Conservation (phyloP, 352 stramenopile genomes). For the Sclerospora graminicola region DNA sequence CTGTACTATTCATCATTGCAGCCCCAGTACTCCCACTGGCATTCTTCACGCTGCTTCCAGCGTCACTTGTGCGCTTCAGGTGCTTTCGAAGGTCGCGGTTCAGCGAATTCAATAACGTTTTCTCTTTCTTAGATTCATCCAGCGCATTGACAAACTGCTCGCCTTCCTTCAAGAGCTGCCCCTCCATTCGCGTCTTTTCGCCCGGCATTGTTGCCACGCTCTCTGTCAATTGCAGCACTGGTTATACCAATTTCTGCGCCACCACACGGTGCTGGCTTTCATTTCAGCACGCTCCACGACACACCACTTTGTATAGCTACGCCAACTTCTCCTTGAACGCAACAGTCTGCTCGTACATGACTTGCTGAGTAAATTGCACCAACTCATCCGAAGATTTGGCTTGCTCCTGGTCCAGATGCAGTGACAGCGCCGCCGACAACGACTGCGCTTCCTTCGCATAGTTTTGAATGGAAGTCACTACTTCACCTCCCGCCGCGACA, state of each 20-base stretch:
- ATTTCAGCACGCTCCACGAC: conserved; percentile 59
- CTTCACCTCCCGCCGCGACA: conserved; percentile 48
- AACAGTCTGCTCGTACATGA: conserved; percentile 28
- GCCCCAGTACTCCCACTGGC: conserved; percentile 7
- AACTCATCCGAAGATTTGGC: conserved; percentile 19
- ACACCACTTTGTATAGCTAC: conserved; percentile 65
- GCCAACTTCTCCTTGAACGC: conserved; percentile 59
- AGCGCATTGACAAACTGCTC: conserved; percentile 66
- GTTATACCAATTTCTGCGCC: conserved; percentile 68
- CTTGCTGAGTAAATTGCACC: conserved; percentile 34
- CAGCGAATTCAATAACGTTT: conserved; percentile 46
- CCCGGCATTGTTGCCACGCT: conserved; percentile 14
- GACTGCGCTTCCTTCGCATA: conserved; percentile 40
- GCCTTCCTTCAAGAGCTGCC: conserved; percentile 51
- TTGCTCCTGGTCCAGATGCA: conserved; percentile 23
- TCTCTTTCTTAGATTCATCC: conserved; percentile 80
- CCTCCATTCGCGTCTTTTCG: conserved; percentile 42
- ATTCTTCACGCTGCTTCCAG: conserved; percentile 16
- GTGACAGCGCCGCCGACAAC: conserved; percentile 30
- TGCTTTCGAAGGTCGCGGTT: conserved; percentile 78
- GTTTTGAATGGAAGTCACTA: conserved; percentile 39
- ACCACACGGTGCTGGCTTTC: conserved; percentile 75
- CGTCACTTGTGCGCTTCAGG: conserved; percentile 56
- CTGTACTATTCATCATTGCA: conserved; percentile 25
- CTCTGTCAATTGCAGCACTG: conserved; percentile 50